Base-by-base conservation (phyloP, 2,329 filamentous ascomycete genomes). In the Rhexocercosporidium sp. region DNA sequence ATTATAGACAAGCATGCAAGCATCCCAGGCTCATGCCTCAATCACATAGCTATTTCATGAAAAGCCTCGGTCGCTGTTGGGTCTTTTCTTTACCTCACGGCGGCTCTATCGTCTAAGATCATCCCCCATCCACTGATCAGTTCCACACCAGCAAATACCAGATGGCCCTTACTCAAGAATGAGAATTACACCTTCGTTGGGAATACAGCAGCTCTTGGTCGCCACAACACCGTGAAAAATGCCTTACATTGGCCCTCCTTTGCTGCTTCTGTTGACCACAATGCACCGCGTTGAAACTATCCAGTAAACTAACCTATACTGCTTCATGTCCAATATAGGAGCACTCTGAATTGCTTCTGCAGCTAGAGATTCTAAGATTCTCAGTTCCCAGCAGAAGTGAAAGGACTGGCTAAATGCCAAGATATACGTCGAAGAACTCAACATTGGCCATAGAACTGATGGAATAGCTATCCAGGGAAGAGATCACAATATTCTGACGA, bases 361-460 rank as follows among this genome's bases (percentile, higher is more conserved):
- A 64, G 29, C 34, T 64, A 51, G 59, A 41, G 20, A 22, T 57
- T 44, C 20, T 64, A 27, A 51, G 14, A 41, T 3, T 4, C 31
- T 18, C 51, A 47, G 47, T 64, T 64, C 31, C 62, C 62, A 49
- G 6, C 34, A 34, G 25, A 20, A 20, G 18, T 47, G 18, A 56
- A 57, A 57, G 16, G 16, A 12, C 18, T 47, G 6, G 22, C 62
- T 51, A 14, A 5, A 29, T 44, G 31, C 39, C 18, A 64, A 47
- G 7, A 37, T 64, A 3, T 29, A 46, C 34, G 20, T 64, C 7
- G 51, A 57, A 29, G 7, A 31, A n/a, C 37, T 64, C 18, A 27
- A 18, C 16, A n/a, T 64, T 12, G 62, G 62, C 4, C 20, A 39
- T 14, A 56, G 51, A 47, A 57, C 56, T 25, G 49, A 64, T 56